These are phyloP conservation scores for Triticum turgidum DNA, from an alignment of 176 grass and related monocot genomes.

Conservation along the genomic window DNA sequence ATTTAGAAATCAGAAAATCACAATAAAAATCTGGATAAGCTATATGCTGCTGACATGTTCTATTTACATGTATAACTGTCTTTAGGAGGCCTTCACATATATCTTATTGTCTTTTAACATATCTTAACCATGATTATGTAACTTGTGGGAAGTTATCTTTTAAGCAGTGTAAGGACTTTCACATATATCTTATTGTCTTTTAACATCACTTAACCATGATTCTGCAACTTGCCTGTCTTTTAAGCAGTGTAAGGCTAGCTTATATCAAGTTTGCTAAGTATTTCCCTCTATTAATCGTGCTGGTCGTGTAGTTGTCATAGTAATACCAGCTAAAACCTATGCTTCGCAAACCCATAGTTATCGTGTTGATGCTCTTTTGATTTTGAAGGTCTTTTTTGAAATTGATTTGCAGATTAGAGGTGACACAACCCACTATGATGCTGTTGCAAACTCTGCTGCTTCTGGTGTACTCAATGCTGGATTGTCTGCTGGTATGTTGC, in stretches of 20 bases:
- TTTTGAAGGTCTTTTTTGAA: neutral
- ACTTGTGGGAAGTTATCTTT: neutral
- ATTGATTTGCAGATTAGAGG: conserved; percentile 77
- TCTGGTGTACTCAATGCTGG: conserved; percentile 92
- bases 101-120: neutral
- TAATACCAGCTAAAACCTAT: neutral
- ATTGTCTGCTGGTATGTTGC: conserved; percentile 65
- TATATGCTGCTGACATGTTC: neutral
- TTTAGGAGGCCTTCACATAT: neutral
- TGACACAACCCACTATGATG: conserved; percentile 96
- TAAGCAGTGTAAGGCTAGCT: neutral
- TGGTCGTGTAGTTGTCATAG: neutral
- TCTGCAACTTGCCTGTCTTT: neutral
- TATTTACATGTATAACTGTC: neutral
- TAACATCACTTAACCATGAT: neutral
- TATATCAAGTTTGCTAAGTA: neutral
- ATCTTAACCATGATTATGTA: neutral
- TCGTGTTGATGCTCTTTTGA: neutral
- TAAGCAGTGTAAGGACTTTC: neutral
- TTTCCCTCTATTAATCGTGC: neutral
- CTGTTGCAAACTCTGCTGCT: conserved; percentile 90
- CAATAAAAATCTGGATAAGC: neutral
- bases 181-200: neutral
- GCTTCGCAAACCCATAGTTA: neutral
- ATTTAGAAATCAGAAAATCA: neutral